phyloP scores from a whole-genome alignment of 169 alveolate genomes.

The Eimeria sp. region DNA sequence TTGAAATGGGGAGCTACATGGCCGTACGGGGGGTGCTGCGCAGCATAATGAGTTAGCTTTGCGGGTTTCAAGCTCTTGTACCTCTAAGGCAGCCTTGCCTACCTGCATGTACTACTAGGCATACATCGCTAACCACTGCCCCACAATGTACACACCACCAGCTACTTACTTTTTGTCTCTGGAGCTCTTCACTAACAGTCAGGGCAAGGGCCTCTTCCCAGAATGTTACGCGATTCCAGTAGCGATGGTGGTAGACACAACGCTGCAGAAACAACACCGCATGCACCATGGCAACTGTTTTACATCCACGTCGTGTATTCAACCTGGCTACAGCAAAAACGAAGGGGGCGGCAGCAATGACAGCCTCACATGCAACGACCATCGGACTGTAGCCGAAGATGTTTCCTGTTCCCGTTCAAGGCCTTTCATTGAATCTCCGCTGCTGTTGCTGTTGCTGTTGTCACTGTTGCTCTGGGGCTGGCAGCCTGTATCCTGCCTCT shows the following conservation, averaged over 20 bases:
- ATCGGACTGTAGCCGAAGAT: constrained; percentile 46
- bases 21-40: not conserved
- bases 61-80: not conserved
- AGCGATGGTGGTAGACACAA: constrained; percentile 79
- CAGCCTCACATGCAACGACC: constrained; percentile 81
- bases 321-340: not conserved
- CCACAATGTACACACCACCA: not conserved
- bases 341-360: not conserved
- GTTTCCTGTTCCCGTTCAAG: not conserved
- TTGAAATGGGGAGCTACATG: not conserved
- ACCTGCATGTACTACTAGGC: not conserved
- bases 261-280: constrained; percentile 72
- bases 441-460: constrained; percentile 24
- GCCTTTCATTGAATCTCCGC: not conserved
- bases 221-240: constrained; percentile 82
- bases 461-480: not conserved
- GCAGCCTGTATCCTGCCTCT: constrained; percentile 12
- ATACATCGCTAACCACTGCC: not conserved
- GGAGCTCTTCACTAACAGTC: constrained; percentile 79
- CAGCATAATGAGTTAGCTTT: not conserved
- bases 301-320: not conserved
- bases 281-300: not conserved
- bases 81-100: not conserved
- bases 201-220: constrained; percentile 84
- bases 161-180: constrained; percentile 64